Conservation (phyloP, 1,284 basidiomycete species). For the Rhodotorula sp. region DNA sequence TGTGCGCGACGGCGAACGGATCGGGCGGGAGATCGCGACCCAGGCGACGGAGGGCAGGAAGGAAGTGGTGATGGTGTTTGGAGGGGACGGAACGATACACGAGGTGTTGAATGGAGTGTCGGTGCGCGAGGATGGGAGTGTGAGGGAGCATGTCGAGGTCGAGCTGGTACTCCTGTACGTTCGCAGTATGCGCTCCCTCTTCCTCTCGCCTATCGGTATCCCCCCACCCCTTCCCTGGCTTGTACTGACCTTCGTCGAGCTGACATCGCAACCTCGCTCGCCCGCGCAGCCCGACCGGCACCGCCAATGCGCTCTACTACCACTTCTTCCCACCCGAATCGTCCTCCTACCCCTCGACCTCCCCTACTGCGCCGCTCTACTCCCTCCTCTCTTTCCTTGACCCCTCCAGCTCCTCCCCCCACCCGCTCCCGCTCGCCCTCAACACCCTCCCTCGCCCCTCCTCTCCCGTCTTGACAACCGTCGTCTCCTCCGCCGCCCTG, state of each 20-base stretch:
- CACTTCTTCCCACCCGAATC: slow-evolving; percentile 60
- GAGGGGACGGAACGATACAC: slow-evolving; percentile 87
- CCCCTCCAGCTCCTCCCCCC: slow-evolving; percentile 55
- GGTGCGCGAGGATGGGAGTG: slow-evolving; percentile 17
- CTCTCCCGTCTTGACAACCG: slow-evolving; percentile 46
- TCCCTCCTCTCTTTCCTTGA: slow-evolving; percentile 53
- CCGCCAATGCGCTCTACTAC: slow-evolving; percentile 87
- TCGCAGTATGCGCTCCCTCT: not conserved
- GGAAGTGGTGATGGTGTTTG: slow-evolving; percentile 31
- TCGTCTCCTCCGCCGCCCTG: slow-evolving; percentile 61
- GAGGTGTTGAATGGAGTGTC: slow-evolving; percentile 69
- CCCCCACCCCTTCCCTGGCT: too few relatives aligned
- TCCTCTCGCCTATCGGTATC: not conserved
- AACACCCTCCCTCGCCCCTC: slow-evolving; percentile 65
- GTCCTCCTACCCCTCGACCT: slow-evolving; percentile 43
- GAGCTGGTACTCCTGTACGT: slow-evolving; percentile 16
- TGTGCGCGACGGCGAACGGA: slow-evolving; percentile 61
- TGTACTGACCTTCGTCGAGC: too few relatives aligned
- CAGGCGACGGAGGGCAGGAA: slow-evolving; percentile 6
- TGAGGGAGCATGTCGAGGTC: slow-evolving; percentile 42
- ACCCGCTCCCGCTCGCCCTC: slow-evolving; percentile 55
- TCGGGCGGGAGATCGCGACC: slow-evolving; percentile 55
- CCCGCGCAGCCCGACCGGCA: slow-evolving; percentile 66
- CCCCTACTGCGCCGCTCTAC: slow-evolving; percentile 49
- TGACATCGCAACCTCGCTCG: too few relatives aligned